Evolutionary conservation across 192 early-diverging fungal species (phyloP), one percentile per base, ranked within the genome.

Genomic region (Backusella macrospora): DNA sequence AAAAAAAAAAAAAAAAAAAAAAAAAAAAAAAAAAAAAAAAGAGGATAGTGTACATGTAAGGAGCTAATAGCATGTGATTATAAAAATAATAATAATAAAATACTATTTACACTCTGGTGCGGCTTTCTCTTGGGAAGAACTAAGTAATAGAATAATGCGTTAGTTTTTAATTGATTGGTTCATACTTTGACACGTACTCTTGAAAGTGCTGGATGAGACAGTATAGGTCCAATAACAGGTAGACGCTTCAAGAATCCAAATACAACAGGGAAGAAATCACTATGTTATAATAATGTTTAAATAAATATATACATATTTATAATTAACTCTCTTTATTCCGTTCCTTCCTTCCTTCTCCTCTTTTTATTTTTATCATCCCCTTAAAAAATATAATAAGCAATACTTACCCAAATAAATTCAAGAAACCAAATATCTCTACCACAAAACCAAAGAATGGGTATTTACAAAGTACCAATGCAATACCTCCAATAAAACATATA

Each of bases 231-330:
- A 77, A 99, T 95, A 37, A 98, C 62, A 3, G 97, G 97, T 65
- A 99, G 69, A 73, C 89, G 86, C 77, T 96, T 88, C 75, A 98
- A 84, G 72, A 98, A 97, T 42, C 90, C 85, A 65, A 99, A 79
- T 23, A 94, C 90, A 44, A 96, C 94, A 0, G 96, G 96, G 85
- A 99, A 97, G 78, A 99, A 99, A 86, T 99, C 97, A 59, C 97
- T 95, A 23, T 21, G 14, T 6, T 26, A 37, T 34, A 16, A 62
- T 10, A 37, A 37, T 0, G 4, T 34, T 34, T 62, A 12, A 62
- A 62, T 62, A 29, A 9, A 34, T 34, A 2, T 18, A 46, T 46
- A 14, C 13, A 46, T 46, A 14, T 4, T 46, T 12, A 14, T 46
- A 4, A 18, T 14, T 18, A 18, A 8, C n/a, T 49, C 48, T 49